Conservation (phyloP, 2,329 filamentous ascomycete species). For the Microdochium paspali region DNA sequence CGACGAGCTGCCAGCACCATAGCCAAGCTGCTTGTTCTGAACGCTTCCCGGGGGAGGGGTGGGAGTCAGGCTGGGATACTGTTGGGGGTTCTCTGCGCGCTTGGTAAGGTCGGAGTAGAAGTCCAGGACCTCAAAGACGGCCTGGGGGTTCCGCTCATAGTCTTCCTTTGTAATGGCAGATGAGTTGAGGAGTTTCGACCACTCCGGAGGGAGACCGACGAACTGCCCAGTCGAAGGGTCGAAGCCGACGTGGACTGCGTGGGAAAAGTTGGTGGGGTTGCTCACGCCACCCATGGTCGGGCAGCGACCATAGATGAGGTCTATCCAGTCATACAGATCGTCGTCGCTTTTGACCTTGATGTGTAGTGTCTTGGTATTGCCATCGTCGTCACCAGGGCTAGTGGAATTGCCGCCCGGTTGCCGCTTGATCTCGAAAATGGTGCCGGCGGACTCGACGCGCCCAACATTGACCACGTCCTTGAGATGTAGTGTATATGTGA, state of each 20-base stretch:
- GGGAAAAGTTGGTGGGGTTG: conserved; percentile 96
- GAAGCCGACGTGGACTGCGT: conserved; percentile 95
- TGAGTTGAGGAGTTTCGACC: conserved; percentile 92
- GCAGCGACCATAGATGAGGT: conserved; percentile 93
- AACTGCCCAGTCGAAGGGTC: conserved; percentile 93
- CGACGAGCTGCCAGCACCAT: conserved; percentile 39
- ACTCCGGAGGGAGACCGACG: conserved; percentile 87
- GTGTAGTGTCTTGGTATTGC: conserved; percentile 72
- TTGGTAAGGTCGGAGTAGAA: conserved; percentile 82
- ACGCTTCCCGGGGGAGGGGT: conserved; percentile 50
- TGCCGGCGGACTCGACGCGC: conserved; percentile 81
- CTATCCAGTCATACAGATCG: conserved; percentile 98
- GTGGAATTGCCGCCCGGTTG: conserved; percentile 57
- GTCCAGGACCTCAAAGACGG: conserved; percentile 70
- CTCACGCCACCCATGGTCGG: conserved; percentile 97
- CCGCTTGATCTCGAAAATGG: conserved; percentile 89
- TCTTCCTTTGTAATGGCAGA: conserved; percentile 98
- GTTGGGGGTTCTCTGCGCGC: conserved; percentile 59
- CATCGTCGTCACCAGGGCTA: conserved; percentile 70
- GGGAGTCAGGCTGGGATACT: conserved; percentile 59
- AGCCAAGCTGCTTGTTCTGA: conserved; percentile 54
- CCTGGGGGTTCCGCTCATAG: conserved; percentile 93
- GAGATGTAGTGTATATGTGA: conserved; percentile 75
- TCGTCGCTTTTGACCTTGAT: conserved; percentile 94
- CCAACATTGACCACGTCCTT: conserved; percentile 85